Evolutionary conservation across 306 rosid genomes (phyloP), one percentile per base, ranked within the genome.

Genomic region (Fagus sylvatica): DNA sequence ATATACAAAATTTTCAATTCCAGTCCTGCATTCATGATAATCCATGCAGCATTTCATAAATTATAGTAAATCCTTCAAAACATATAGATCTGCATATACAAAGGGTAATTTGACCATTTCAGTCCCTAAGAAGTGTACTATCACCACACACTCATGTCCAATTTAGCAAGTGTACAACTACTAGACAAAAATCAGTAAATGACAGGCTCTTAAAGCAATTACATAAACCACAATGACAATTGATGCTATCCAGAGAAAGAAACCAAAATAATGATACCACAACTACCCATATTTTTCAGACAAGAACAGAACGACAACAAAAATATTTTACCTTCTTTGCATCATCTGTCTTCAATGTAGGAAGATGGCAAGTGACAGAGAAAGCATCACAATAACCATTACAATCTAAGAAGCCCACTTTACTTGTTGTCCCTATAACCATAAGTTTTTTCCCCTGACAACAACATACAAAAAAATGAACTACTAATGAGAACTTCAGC

Each of bases 351-450:
- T 76, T 88, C 84, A 96, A 84, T 37, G 87, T 85, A 49, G 99
- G 99, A 80, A 93, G 86, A 76, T 87, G 85, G 88, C 90, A 93
- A 51, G 94, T 87, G 81, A 90, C 91, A 6, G 96, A 85, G 85
- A 96, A 96, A 46, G 94, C 81, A 80, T 88, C 89, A 79, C 87
- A 85, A 83, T 91, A 77, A 72, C 99, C 97, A 81, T 93, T 76
- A 0, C 93, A 86, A 72, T 93, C 96, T 87, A 96, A 79, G 88
- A 96, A 96, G 82, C 77, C 85, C 70, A 91, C 79, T 86, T 96
- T 96, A 86, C 99, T 91, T 28, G 98, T 93, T 10, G 99, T 96
- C 61, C 97, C 97, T 74, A 96, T 74, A 67, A 93, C 97, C 87
- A 93, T 83, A 82, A 96, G 98, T 75, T 93, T 96, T 86, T 93